Percentiles rank a stretch among this genome's conserved stretches.
These are phyloP conservation scores for Phialophora chinensis DNA, from an alignment of 2,329 filamentous ascomycete genomes.

Conservation along the genomic window DNA sequence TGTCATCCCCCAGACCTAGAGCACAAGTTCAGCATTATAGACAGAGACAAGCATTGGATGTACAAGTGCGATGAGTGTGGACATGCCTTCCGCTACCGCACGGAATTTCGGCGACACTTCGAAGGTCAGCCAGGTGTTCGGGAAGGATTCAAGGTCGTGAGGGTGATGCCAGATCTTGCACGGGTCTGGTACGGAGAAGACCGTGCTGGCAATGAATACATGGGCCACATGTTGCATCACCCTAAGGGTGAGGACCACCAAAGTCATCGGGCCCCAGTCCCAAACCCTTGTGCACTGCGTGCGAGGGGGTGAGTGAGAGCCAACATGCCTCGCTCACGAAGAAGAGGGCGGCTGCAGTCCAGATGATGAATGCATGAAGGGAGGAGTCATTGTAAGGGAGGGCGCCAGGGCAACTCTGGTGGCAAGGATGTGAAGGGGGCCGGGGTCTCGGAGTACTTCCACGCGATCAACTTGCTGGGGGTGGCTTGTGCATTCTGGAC, in stretches of 20 bases:
- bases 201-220: conserved; percentile 7
- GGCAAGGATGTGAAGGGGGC: no score
- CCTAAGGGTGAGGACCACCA: background rate
- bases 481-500: no score
- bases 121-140: background rate
- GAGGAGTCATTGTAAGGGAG: background rate
- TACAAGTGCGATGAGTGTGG: conserved; percentile 13
- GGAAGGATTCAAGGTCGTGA: conserved; percentile 2
- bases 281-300: background rate
- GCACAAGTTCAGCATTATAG: background rate
- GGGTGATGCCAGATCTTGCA: background rate
- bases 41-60: background rate
- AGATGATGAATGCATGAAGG: background rate
- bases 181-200: conserved; percentile 10
- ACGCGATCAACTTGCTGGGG: no score
- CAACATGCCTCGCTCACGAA: background rate
- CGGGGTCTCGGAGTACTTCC: no score
- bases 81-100: background rate
- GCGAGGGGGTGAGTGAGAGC: background rate
- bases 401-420: background rate
- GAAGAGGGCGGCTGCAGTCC: background rate
- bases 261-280: background rate
- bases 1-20: background rate
- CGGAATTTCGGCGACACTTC: conserved; percentile 7
- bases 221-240: conserved; percentile 3